Percentiles rank a stretch among this genome's conserved stretches.
Conservation (phyloP, 148 eudicot species). For the Rhododendron kiyosumense region DNA sequence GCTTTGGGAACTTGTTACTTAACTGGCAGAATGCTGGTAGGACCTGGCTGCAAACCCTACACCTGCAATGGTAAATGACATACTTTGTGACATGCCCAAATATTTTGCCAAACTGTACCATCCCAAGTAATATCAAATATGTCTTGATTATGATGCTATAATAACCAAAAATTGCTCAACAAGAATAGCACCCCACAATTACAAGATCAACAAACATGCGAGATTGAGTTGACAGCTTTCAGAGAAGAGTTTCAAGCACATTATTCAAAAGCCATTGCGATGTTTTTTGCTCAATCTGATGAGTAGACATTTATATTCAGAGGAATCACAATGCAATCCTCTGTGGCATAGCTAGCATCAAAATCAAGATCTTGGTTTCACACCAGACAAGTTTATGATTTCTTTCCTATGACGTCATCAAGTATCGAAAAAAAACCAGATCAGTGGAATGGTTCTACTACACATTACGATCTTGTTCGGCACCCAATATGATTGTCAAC, state of each 20-base stretch:
- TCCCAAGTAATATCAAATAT: background rate
- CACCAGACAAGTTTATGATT: background rate
- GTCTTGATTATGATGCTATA: too few relatives aligned
- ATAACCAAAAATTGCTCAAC: background rate
- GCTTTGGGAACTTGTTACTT: slow-evolving; percentile 73
- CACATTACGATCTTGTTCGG: background rate
- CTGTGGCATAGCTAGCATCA: background rate
- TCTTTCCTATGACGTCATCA: background rate
- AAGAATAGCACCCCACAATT: background rate
- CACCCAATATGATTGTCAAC: background rate
- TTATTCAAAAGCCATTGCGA: background rate
- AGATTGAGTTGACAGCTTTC: background rate
- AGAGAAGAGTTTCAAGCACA: background rate
- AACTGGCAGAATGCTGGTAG: slow-evolving; percentile 58
- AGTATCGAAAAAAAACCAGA: background rate
- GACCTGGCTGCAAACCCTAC: slow-evolving; percentile 69
- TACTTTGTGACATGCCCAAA: background rate
- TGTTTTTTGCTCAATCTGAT: background rate
- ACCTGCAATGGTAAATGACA: slow-evolving; percentile 37
- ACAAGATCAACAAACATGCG: background rate
- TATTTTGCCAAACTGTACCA: background rate
- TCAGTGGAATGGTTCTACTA: background rate
- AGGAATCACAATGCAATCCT: background rate
- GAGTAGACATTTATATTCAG: background rate
- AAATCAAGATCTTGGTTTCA: background rate